A percentile compares a stretch with the other conserved stretches of the same genome.
phyloP scores from a whole-genome alignment of 2,329 filamentous ascomycete genomes.

The Pseudogymnoascus sp. region DNA sequence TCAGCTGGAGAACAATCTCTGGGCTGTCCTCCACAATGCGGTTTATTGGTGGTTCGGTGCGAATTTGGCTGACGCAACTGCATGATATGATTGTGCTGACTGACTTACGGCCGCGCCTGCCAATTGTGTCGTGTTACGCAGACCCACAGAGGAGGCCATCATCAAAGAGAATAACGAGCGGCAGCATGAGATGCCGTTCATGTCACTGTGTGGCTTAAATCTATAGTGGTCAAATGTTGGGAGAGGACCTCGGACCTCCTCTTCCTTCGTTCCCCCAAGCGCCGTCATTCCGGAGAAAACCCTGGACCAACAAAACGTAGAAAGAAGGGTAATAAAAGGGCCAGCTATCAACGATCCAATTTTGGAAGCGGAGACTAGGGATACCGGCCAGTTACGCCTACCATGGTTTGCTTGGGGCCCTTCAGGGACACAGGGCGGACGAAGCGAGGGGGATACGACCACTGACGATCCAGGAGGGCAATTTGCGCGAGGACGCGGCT shows the following conservation, averaged over 20 bases:
- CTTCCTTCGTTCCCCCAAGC: neutral
- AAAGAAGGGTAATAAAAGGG: constrained; percentile 7
- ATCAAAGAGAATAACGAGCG: constrained; percentile 1
- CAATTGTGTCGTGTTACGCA: neutral
- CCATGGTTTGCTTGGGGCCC: constrained; percentile 1
- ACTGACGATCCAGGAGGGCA: neutral
- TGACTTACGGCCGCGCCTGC: neutral
- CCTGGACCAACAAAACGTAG: neutral
- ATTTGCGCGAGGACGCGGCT: constrained; percentile 1
- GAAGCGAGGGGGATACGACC: neutral
- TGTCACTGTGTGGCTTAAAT: constrained; percentile 4
- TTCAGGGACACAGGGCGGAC: constrained; percentile 4
- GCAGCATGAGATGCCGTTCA: neutral
- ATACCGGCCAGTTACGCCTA: neutral
- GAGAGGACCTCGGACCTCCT: neutral
- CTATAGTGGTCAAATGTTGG: constrained; percentile 4
- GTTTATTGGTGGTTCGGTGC: constrained; percentile 5
- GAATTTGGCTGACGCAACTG: constrained; percentile 1
- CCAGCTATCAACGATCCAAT: constrained; percentile 1
- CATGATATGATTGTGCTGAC: constrained; percentile 7
- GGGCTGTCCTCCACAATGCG: neutral
- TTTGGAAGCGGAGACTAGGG: constrained; percentile 6
- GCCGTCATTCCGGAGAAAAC: neutral
- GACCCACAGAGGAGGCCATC: neutral
- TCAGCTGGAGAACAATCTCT: neutral